Conservation (phyloP, 1,284 basidiomycete genomes). For the Inonotus obliquus region DNA sequence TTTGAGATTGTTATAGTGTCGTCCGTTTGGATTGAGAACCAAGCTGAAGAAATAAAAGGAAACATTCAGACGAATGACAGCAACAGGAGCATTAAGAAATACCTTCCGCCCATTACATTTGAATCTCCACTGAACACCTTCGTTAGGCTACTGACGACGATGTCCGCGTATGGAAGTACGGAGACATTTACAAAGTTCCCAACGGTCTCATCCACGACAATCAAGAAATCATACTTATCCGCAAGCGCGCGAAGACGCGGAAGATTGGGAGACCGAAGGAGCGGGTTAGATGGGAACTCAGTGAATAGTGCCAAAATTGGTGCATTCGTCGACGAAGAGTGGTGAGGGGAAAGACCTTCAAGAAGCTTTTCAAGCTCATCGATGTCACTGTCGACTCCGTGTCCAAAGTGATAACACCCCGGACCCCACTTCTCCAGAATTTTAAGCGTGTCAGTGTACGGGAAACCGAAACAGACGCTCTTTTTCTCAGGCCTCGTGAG, state of each 20-base stretch:
- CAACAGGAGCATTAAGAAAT: constrained; percentile 23
- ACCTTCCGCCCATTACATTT: constrained; percentile 99
- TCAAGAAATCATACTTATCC: constrained; percentile 83
- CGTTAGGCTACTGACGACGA: constrained; percentile 91
- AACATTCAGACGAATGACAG: constrained; percentile 1
- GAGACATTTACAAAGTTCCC: constrained; percentile 97
- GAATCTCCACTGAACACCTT: constrained; percentile 95
- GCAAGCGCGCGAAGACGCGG: constrained; percentile 77
- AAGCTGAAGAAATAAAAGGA: constrained; percentile 43
- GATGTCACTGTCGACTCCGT: constrained; percentile 76
- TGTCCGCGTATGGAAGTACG: constrained; percentile 84
- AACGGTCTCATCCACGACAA: constrained; percentile 94
- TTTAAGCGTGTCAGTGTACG: constrained; percentile 97
- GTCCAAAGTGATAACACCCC: constrained; percentile 88
- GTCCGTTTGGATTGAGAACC: constrained; percentile 78
- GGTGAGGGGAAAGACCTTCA: constrained; percentile 35
- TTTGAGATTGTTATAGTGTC: constrained; percentile 66
- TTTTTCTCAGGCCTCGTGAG: constrained; percentile 56
- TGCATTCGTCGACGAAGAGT: constrained; percentile 39
- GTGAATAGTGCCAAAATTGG: constrained; percentile 69
- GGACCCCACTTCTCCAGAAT: constrained; percentile 96
- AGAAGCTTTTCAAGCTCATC: constrained; percentile 69
- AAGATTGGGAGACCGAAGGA: constrained; percentile 82
- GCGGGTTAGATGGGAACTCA: constrained; percentile 94
- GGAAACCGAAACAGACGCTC: constrained; percentile 93